These are phyloP conservation scores for Pichia scutulata DNA, from an alignment of 805 yeast species.

Conservation along the genomic window DNA sequence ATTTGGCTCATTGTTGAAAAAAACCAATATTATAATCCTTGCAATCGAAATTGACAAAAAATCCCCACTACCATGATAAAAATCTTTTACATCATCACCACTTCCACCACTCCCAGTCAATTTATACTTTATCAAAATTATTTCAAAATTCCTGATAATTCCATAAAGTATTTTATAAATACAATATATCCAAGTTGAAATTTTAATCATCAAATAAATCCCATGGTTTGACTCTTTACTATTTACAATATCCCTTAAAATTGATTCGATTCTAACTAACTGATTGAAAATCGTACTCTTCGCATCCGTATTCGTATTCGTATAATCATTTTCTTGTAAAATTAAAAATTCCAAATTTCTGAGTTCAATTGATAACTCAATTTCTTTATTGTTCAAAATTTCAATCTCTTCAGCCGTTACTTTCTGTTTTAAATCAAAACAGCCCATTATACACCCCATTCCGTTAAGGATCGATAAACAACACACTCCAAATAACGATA, in stretches of 20 bases:
- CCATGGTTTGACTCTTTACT: slow-evolving; percentile 24
- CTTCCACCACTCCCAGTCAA: not conserved
- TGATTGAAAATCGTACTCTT: not conserved
- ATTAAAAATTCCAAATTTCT: slow-evolving; percentile 24
- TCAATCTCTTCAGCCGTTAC: not conserved
- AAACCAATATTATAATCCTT: slow-evolving; percentile 24
- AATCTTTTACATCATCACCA: not conserved
- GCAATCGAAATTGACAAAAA: slow-evolving; percentile 43
- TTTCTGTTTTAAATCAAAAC: slow-evolving; percentile 23
- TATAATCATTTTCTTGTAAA: not conserved
- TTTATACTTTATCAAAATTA: not conserved
- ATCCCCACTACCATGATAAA: slow-evolving; percentile 11
- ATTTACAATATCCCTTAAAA: slow-evolving; percentile 31
- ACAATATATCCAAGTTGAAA: slow-evolving; percentile 39
- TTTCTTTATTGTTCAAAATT: slow-evolving; percentile 18
- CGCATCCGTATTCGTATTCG: no score
- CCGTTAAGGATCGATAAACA: slow-evolving; percentile 44
- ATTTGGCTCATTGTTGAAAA: slow-evolving; percentile 20
- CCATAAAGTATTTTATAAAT: slow-evolving; percentile 34
- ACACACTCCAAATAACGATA: slow-evolving; percentile 43
- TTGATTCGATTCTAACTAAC: slow-evolving; percentile 3
- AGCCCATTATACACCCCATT: slow-evolving; percentile 42
- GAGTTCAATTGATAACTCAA: slow-evolving; percentile 22
- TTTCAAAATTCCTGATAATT: not conserved
- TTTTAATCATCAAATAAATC: not conserved